Conservation (phyloP, 2,329 filamentous ascomycete species). For the Diaporthe vaccinii region DNA sequence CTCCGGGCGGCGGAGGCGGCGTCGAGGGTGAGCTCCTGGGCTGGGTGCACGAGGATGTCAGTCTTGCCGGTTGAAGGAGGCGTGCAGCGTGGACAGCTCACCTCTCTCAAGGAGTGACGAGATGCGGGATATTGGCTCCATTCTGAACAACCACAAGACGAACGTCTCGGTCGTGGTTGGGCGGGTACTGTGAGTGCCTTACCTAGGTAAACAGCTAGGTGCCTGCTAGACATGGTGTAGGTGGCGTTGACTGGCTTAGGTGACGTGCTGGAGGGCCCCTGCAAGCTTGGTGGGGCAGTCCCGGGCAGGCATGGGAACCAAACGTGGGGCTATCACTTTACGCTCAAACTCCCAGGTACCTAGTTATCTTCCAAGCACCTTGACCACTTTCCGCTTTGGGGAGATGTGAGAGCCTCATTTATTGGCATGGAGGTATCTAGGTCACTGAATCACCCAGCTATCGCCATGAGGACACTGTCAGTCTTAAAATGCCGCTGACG, state of each 20-base stretch:
- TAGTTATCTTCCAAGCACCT: not conserved
- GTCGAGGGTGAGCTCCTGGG: conserved; percentile 96
- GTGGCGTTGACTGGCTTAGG: conserved; percentile 2
- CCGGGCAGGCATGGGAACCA: conserved; percentile 7
- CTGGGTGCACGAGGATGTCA: conserved; percentile 60
- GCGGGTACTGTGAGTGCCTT: not conserved
- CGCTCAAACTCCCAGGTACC: not conserved
- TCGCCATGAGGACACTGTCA: not conserved
- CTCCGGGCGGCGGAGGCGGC: conserved; percentile 89
- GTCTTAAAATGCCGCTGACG: conserved; percentile 31
- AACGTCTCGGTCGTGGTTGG: not conserved
- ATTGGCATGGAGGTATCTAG: not conserved
- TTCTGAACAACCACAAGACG: conserved; percentile 53
- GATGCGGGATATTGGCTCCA: conserved; percentile 97
- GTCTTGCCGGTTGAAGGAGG: conserved; percentile 30
- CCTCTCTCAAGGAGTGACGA: conserved; percentile 95
- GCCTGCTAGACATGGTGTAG: not conserved
- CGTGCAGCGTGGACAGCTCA: conserved; percentile 59
- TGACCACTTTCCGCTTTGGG: not conserved
- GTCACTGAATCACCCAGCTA: not conserved
- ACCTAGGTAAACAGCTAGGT: not conserved
- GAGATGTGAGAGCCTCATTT: not conserved
- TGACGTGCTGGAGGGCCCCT: conserved; percentile 21
- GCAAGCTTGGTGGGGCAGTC: conserved; percentile 27
- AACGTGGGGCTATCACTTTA: not conserved